Base-by-base conservation (phyloP, 2,329 filamentous ascomycete genomes). In the Cyphellophora attinorum region DNA sequence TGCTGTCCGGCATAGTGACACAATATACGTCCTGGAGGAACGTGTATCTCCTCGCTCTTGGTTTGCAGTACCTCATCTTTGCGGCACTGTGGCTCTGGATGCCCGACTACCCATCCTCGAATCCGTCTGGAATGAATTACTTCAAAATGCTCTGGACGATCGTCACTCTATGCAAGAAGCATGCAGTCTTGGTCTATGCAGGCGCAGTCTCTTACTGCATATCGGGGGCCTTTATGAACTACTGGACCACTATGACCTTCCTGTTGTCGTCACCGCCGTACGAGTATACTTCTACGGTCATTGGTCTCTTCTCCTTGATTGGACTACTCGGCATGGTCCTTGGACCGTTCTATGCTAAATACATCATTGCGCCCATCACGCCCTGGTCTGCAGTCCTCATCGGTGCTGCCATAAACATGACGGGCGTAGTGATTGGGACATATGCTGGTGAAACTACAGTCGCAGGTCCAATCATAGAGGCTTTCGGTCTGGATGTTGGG, bases 201-300 rank as follows among this genome's bases (percentile, higher is more conserved):
- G 79, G 78, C 30, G 52, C 85, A 1, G 70, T 85, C 16, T 68
- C 72, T 0, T 79, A 85, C 50, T 68, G 78, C 43, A 67, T 66
- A 4, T 67, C 68, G 5, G 66, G 69, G 0, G 74, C 71, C 1
- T 82, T 82, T 53, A 82, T 78, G 2, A 64, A 57, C 18, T 80
- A 77, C 61, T 83, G 79, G 79, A 83, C 79, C 0, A 89, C 83
- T 0, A 57, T 91, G 23, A 89, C 82, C 0, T 93, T 93, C 52
- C 67, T 91, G 4, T 71, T 93, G 12, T 73, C 81, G 0, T 77
- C 71, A 0, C 59, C 70, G 2, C 82, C 83, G 0, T 93, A 85
- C 51, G 56, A 68, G 35, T 88, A 81, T 52, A 60, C 67, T 1
- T 74, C 80, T 0, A 54, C 85, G 0, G 65, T 70, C 3, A 86